A percentile compares a stretch with the other conserved stretches of the same genome.
These are phyloP conservation scores for Mortierella sp. DNA, from an alignment of 371 early-diverging fungal species.

Conservation along the genomic window DNA sequence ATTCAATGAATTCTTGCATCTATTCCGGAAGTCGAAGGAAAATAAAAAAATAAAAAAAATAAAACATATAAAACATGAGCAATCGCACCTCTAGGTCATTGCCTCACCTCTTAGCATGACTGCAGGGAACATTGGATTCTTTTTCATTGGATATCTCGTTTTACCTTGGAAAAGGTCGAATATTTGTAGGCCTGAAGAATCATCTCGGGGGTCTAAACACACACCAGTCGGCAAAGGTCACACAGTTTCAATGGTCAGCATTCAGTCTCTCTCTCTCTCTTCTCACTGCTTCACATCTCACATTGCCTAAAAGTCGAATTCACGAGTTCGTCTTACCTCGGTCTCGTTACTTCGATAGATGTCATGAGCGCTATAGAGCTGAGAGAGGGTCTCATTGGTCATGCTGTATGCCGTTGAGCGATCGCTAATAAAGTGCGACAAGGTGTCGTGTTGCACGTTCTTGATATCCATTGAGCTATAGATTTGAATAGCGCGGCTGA, in stretches of 20 bases:
- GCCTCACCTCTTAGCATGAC: too few relatives aligned
- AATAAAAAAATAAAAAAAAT: background rate
- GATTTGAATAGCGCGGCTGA: constrained; percentile 71
- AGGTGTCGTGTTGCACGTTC: constrained; percentile 89
- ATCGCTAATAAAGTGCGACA: constrained; percentile 56
- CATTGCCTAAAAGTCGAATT: constrained; percentile 3
- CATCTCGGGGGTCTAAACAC: constrained; percentile 83
- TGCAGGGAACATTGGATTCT: too few relatives aligned
- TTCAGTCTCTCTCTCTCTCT: background rate
- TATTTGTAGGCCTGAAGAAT: constrained; percentile 85
- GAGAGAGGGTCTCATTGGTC: constrained; percentile 32
- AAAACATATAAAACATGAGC: background rate
- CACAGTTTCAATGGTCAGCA: too few relatives aligned
- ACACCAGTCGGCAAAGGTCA: background rate
- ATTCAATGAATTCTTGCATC: constrained; percentile 88
- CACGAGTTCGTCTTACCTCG: constrained; percentile 57
- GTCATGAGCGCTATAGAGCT: constrained; percentile 58
- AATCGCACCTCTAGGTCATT: background rate
- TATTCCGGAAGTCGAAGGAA: constrained; percentile 20
- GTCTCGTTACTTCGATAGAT: constrained; percentile 84
- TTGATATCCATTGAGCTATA: constrained; percentile 86
- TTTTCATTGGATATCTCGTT: too few relatives aligned
- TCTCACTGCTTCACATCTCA: background rate
- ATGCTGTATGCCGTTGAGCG: constrained; percentile 30
- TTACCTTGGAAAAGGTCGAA: constrained; percentile 88